Conservation (phyloP, 768 basidiomycete species). For the Amanita exitialis region DNA sequence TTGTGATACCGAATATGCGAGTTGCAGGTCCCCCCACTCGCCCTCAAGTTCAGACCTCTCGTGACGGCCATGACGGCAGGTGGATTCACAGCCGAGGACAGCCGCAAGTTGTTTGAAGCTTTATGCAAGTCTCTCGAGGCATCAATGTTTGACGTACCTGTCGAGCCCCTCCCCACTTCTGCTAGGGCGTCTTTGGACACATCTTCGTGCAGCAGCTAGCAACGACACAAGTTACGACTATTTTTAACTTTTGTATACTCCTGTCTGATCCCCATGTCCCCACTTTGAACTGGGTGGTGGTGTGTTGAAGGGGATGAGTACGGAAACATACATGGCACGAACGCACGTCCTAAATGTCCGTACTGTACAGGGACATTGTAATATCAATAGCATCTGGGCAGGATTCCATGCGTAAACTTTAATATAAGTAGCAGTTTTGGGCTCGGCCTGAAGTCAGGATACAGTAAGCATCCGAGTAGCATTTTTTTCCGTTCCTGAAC, state of each 20-base stretch:
- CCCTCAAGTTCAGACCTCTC: slow-evolving; percentile 30
- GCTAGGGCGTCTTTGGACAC: neutral
- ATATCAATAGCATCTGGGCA: too few species aligned
- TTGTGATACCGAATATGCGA: too few species aligned
- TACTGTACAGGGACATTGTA: too few species aligned
- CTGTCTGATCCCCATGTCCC: too few species aligned
- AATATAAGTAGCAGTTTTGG: too few species aligned
- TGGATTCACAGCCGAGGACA: slow-evolving; percentile 38
- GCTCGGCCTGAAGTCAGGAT: slow-evolving; percentile 35
- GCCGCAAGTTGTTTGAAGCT: slow-evolving; percentile 40
- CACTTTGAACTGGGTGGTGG: too few species aligned
- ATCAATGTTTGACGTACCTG: slow-evolving; percentile 24
- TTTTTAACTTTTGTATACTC: too few species aligned
- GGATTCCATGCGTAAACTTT: too few species aligned
- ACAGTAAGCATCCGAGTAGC: slow-evolving; percentile 14
- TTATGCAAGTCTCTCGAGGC: slow-evolving; percentile 33
- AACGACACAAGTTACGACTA: too few species aligned
- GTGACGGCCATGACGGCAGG: slow-evolving; percentile 37
- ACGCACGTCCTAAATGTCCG: too few species aligned
- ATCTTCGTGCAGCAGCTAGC: neutral
- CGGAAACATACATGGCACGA: too few species aligned
- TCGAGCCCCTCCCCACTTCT: neutral
- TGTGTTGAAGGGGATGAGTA: too few species aligned
- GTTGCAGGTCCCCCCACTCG: slow-evolving; percentile 28
- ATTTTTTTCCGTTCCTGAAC: neutral